These are phyloP conservation scores for Suillus alpinus DNA, from an alignment of 768 basidiomycete genomes.

Conservation along the genomic window DNA sequence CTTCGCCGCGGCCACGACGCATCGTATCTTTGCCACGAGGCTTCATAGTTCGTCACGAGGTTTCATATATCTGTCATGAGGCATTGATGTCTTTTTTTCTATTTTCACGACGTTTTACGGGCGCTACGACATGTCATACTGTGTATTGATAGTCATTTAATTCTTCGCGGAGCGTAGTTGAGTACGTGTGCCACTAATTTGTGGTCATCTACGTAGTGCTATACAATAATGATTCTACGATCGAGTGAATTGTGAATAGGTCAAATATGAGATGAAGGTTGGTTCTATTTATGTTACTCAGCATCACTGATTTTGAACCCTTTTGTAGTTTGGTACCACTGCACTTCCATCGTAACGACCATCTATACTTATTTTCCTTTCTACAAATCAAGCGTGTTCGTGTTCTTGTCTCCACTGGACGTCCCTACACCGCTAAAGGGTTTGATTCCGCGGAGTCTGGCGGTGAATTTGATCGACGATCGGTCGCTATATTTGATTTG, in stretches of 20 bases:
- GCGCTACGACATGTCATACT: conserved; percentile 20
- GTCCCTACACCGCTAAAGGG: not conserved
- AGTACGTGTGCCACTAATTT: not conserved
- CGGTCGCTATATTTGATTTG: not conserved
- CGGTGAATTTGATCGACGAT: not conserved
- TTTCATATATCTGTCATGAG: not conserved
- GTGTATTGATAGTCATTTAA: conserved; percentile 26
- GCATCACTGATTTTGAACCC: too few relatives aligned
- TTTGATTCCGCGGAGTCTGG: not conserved
- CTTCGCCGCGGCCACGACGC: not conserved
- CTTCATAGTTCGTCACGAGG: not conserved
- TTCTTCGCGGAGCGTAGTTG: not conserved
- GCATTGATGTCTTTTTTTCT: conserved; percentile 4
- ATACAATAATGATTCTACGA: not conserved
- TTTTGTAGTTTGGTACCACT: too few relatives aligned
- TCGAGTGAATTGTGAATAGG: not conserved
- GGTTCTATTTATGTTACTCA: not conserved
- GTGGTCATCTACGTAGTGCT: not conserved
- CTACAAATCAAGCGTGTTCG: not conserved
- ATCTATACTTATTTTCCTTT: too few relatives aligned
- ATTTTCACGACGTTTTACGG: conserved; percentile 5
- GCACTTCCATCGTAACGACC: too few relatives aligned
- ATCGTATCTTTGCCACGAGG: not conserved
- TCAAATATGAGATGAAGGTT: not conserved
- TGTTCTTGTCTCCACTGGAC: not conserved